Evolutionary conservation across 108 stramenopile species (phyloP).

Genomic region (Cyclotella choctawhatcheeana): DNA sequence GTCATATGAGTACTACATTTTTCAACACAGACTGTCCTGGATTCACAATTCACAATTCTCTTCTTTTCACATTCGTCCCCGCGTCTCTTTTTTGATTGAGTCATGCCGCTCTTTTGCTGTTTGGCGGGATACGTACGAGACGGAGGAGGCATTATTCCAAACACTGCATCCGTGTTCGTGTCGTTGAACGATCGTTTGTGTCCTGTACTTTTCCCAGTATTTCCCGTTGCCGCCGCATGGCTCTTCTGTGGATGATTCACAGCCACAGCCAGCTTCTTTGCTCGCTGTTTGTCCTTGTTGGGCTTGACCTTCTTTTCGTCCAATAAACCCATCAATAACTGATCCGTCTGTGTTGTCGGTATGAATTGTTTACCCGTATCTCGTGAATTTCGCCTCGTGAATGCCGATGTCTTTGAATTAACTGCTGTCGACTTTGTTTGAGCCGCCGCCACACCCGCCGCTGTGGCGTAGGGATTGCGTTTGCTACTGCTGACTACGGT

Average conservation of each 20-base stretch:
- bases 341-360: neutral
- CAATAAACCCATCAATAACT: conserved; percentile 1
- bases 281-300: neutral
- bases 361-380: neutral
- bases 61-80: too few relatives aligned
- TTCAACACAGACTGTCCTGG: too few relatives aligned
- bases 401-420: neutral
- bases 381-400: conserved; percentile 2
- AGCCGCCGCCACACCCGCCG: neutral
- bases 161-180: neutral
- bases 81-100: neutral
- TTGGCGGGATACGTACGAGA: neutral
- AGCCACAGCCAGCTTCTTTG: neutral
- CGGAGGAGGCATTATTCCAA: conserved; percentile 7
- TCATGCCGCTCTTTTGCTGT: neutral
- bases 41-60: too few relatives aligned
- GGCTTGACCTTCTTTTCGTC: neutral
- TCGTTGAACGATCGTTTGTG: neutral
- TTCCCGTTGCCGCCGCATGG: neutral
- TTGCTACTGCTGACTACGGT: neutral
- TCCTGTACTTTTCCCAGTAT: neutral
- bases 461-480: neutral
- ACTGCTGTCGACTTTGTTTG: neutral
- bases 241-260: neutral
- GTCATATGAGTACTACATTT: too few relatives aligned